Conservation (phyloP, 2,329 filamentous ascomycete genomes). For the Akanthomyces dipterigenus region DNA sequence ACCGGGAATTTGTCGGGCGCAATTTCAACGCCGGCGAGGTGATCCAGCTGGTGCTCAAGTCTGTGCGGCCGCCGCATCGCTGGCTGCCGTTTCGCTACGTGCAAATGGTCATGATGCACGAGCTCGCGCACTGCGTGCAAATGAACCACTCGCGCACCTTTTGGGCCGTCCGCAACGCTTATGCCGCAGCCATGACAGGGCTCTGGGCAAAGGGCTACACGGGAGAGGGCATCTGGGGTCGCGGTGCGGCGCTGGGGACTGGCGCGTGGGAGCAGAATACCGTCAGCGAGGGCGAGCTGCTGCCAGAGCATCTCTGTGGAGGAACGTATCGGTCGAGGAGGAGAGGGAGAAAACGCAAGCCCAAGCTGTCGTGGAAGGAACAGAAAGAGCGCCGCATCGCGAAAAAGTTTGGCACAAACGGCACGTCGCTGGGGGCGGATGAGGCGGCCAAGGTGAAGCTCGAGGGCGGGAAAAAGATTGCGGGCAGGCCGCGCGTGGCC, state of each 20-base stretch:
- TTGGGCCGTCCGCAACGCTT: slow-evolving; percentile 71
- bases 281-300: slow-evolving; percentile 44
- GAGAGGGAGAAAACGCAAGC: slow-evolving; percentile 48
- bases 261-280: slow-evolving; percentile 44
- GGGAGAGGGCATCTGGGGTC: slow-evolving; percentile 79
- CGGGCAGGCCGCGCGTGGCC: slow-evolving; percentile 66
- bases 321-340: slow-evolving; percentile 64
- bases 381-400: slow-evolving; percentile 61
- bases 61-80: slow-evolving; percentile 46
- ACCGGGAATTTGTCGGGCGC: slow-evolving; percentile 75
- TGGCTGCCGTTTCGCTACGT: slow-evolving; percentile 82
- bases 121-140: slow-evolving; percentile 80
- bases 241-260: slow-evolving; percentile 56
- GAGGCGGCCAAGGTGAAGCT: slow-evolving; percentile 57
- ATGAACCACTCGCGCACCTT: slow-evolving; percentile 85
- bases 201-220: slow-evolving; percentile 67
- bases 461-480: slow-evolving; percentile 57
- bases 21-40: slow-evolving; percentile 90
- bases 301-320: slow-evolving; percentile 71
- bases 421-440: slow-evolving; percentile 62
- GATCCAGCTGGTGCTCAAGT: slow-evolving; percentile 74
- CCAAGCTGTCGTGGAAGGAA: slow-evolving; percentile 60
- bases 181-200: slow-evolving; percentile 61
- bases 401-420: slow-evolving; percentile 70
- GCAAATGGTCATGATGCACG: slow-evolving; percentile 95